phyloP scores from a whole-genome alignment of 2,329 filamentous ascomycete species.

The Purpureocillium lavendulum region DNA sequence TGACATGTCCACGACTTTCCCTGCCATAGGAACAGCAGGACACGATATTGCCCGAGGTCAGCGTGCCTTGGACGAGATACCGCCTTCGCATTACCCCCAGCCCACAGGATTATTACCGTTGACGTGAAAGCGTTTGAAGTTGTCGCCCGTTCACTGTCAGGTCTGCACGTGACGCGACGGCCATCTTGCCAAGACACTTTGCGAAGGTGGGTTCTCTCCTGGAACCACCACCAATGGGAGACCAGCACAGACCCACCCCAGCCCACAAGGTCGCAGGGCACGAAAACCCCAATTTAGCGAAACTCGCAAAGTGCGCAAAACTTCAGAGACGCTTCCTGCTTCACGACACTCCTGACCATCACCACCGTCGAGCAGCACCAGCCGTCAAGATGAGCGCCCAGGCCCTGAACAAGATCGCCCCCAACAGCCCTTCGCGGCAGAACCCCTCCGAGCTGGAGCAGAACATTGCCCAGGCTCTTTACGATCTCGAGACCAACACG shows the following conservation, averaged over 20 bases:
- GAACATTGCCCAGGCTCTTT: constrained; percentile 93
- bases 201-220: no score
- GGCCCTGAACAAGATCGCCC: constrained; percentile 95
- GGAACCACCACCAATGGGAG: no score
- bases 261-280: constrained; percentile 17
- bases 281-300: constrained; percentile 35
- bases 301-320: constrained; percentile 20
- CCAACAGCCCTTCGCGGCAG: constrained; percentile 92
- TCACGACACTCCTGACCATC: constrained; percentile 7
- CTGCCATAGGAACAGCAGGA: no score
- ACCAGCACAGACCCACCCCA: constrained; percentile 1
- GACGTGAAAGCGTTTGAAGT: no score
- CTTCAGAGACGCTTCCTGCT: constrained; percentile 6
- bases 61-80: no score
- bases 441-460: constrained; percentile 97
- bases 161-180: no score
- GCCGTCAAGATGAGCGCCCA: constrained; percentile 54
- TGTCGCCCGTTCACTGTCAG: no score
- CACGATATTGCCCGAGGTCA: no score
- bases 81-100: no score
- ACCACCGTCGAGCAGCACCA: constrained; percentile 21
- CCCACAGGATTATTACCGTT: no score
- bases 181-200: no score
- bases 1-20: no score
- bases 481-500: constrained; percentile 99